These are phyloP conservation scores for Neurospora sp. DNA, from an alignment of 495 filamentous ascomycete species.

Conservation along the genomic window DNA sequence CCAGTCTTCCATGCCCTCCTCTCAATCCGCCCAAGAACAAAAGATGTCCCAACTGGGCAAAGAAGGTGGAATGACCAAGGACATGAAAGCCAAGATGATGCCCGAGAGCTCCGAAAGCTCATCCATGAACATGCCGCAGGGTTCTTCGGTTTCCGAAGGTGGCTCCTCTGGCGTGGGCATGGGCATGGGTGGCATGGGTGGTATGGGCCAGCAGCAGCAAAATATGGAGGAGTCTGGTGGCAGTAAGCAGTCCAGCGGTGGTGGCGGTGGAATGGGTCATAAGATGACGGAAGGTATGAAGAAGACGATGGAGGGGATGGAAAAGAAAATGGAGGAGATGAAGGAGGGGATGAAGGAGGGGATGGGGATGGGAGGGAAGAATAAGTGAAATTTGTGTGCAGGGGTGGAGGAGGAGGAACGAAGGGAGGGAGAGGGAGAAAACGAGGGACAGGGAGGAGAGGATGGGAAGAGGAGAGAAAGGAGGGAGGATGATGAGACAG, in stretches of 20 bases:
- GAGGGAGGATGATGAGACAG: neutral
- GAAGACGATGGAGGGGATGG: neutral
- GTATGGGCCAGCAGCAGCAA: neutral
- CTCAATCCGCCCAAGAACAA: neutral
- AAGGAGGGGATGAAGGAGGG: slow-evolving; percentile 16
- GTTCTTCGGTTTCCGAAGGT: neutral
- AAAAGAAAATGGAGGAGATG: slow-evolving; percentile 12
- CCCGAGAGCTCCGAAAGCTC: neutral
- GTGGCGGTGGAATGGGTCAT: neutral
- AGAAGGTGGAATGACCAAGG: neutral
- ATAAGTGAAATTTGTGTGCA: neutral
- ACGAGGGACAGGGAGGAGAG: neutral
- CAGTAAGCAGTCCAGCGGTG: neutral
- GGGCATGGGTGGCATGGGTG: too few species aligned
- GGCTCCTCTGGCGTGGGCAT: neutral
- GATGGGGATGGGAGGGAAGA: slow-evolving; percentile 9
- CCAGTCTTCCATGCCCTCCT: neutral
- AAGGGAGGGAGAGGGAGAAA: neutral
- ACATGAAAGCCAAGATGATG: neutral
- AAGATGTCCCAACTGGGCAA: neutral
- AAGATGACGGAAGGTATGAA: neutral
- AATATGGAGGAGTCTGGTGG: neutral
- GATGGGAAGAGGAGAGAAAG: neutral
- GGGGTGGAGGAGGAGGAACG: neutral
- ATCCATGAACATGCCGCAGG: neutral